Percentiles rank a stretch among this genome's conserved stretches.
Evolutionary conservation across 2,329 filamentous ascomycete genomes (phyloP).

Genomic region (Tympanopsis confertula): DNA sequence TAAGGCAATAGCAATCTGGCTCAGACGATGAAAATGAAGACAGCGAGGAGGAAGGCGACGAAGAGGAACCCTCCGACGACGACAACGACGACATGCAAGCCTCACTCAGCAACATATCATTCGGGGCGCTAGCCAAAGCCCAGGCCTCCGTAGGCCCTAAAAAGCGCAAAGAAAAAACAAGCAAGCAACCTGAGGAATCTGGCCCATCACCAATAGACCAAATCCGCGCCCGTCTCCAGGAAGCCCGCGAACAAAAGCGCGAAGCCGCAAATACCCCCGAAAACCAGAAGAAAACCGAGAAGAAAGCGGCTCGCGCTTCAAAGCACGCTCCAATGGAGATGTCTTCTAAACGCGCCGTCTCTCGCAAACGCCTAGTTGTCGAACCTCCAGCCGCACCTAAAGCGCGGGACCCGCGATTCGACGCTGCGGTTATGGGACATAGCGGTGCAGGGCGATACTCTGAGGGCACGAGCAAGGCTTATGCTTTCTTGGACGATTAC

Average conservation of each 20-base stretch:
- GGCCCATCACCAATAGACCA: conserved; percentile 16
- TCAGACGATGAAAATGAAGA: neutral
- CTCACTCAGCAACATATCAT: conserved; percentile 33
- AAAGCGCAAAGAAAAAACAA: conserved; percentile 10
- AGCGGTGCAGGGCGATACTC: conserved; percentile 21
- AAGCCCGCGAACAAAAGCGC: conserved; percentile 10
- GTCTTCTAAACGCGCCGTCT: conserved; percentile 50
- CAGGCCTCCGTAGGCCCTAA: conserved; percentile 35
- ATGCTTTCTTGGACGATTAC: conserved; percentile 52
- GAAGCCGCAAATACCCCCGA: conserved; percentile 8
- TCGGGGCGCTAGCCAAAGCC: conserved; percentile 51
- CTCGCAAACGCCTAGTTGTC: conserved; percentile 45
- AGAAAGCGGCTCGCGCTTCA: conserved; percentile 31
- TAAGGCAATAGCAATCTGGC: neutral
- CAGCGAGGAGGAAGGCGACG: conserved; percentile 8
- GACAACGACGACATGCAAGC: conserved; percentile 6
- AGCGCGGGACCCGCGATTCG: conserved; percentile 51
- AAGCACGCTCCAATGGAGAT: conserved; percentile 54
- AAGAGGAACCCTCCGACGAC: conserved; percentile 19
- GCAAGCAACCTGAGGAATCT: conserved; percentile 4
- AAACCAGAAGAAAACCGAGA: neutral
- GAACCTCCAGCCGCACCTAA: conserved; percentile 18
- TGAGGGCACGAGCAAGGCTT: conserved; percentile 36
- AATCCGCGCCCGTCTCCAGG: conserved; percentile 17
- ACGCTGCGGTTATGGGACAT: conserved; percentile 32